These are phyloP conservation scores for Phialophora chinensis DNA, from an alignment of 2,329 filamentous ascomycete genomes.

Conservation along the genomic window DNA sequence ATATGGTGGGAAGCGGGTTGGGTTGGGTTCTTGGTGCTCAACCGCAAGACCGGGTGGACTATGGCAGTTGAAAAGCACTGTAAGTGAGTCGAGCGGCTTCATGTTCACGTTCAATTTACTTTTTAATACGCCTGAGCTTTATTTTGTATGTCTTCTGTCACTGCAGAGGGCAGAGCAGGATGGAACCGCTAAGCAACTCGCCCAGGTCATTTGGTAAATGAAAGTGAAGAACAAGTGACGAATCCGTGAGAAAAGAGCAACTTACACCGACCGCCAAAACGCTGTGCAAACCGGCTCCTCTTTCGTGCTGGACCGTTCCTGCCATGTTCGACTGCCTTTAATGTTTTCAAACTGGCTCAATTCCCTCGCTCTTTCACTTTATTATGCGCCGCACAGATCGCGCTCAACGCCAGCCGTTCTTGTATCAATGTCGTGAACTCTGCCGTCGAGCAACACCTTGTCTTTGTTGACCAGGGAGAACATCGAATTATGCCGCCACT, in stretches of 20 bases:
- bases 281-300: not conserved
- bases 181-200: not conserved
- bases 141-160: not conserved
- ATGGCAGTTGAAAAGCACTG: conserved; percentile 1
- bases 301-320: conserved; percentile 2
- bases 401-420: not conserved
- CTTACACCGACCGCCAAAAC: not conserved
- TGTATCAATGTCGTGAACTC: not conserved
- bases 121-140: not conserved
- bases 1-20: conserved; percentile 66
- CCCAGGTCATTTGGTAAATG: not conserved
- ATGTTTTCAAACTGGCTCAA: not conserved
- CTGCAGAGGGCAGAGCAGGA: not conserved
- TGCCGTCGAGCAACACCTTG: not conserved
- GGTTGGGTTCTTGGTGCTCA: conserved; percentile 68
- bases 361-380: not conserved
- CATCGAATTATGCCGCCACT: conserved; percentile 18
- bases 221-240: not conserved
- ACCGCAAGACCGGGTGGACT: conserved; percentile 40
- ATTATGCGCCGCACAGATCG: not conserved
- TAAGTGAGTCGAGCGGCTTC: not conserved
- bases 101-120: not conserved
- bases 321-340: not conserved
- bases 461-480: not conserved
- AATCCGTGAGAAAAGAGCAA: not conserved